phyloP scores from a whole-genome alignment of 148 eudicot genomes.

The Silene latifolia region DNA sequence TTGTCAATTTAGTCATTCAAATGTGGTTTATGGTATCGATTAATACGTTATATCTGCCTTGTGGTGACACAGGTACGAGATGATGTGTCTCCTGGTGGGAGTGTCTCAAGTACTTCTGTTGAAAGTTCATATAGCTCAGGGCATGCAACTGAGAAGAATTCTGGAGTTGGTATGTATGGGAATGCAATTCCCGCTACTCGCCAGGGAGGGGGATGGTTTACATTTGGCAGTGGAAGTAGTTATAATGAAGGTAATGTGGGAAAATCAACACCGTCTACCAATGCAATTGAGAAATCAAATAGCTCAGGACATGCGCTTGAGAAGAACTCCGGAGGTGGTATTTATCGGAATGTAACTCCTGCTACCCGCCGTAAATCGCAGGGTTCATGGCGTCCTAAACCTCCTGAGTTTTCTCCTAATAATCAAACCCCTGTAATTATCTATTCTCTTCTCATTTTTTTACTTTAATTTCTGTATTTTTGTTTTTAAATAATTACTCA shows the following conservation, averaged over 20 bases:
- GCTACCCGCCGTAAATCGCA: conserved; percentile 3
- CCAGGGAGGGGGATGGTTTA: conserved; percentile 13
- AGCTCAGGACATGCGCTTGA: no score
- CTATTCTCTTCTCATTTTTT: neutral
- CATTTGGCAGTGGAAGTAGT: conserved; percentile 12
- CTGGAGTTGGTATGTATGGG: conserved; percentile 10
- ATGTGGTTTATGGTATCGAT: neutral
- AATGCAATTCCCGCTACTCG: conserved; percentile 12
- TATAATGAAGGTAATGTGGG: neutral
- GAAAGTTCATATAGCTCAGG: neutral
- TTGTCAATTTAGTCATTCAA: neutral
- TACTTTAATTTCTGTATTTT: neutral
- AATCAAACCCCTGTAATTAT: conserved; percentile 21
- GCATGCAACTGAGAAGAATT: no score
- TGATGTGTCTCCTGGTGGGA: conserved; percentile 23
- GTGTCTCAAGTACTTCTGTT: conserved; percentile 11
- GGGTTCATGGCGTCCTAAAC: conserved; percentile 21
- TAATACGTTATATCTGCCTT: neutral
- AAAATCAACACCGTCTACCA: conserved; percentile 8
- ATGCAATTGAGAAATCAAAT: no score
- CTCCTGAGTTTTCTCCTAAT: conserved; percentile 9
- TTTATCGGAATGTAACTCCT: conserved; percentile 15
- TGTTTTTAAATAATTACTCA: neutral
- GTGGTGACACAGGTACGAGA: conserved; percentile 24
- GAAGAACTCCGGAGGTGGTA: conserved; percentile 12